Percentiles rank a stretch among this genome's conserved stretches.
phyloP scores from a whole-genome alignment of 345 rosid species.

The Bruguiera parviflora region DNA sequence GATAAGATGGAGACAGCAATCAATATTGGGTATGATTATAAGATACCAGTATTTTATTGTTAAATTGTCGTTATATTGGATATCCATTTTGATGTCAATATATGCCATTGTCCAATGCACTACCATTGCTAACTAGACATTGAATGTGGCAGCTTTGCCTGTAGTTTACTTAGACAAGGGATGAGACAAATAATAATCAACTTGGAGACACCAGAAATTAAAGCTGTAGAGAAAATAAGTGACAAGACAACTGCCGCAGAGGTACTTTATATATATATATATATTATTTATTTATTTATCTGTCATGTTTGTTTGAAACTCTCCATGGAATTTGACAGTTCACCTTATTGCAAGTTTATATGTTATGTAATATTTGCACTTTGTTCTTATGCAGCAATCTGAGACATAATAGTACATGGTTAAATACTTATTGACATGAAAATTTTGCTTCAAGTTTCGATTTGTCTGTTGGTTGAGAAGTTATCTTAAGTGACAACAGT shows the following conservation, averaged over 20 bases:
- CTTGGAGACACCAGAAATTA: conserved; percentile 63
- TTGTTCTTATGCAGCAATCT: neutral
- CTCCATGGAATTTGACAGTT: neutral
- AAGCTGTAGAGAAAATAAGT: conserved; percentile 66
- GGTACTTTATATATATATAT: conserved; percentile 30
- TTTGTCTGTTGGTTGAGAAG: no score
- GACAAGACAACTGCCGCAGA: conserved; percentile 55
- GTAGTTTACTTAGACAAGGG: conserved; percentile 94
- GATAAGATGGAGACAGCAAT: conserved; percentile 99
- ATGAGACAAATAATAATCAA: conserved; percentile 84
- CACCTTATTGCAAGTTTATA: no score
- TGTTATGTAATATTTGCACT: no score
- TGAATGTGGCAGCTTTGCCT: conserved; percentile 63
- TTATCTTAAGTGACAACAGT: neutral
- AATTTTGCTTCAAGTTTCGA: no score
- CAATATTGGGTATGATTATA: conserved; percentile 67
- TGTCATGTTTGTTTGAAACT: neutral
- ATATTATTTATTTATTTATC: neutral
- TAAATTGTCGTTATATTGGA: no score
- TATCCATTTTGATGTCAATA: neutral
- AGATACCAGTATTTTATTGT: neutral
- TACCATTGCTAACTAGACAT: conserved; percentile 21
- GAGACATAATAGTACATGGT: neutral
- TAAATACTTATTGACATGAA: no score
- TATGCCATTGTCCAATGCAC: conserved; percentile 10